Evolutionary conservation across 139 green algal genomes (phyloP), one percentile per base, ranked within the genome.

Genomic region (Asterochloris sp.): DNA sequence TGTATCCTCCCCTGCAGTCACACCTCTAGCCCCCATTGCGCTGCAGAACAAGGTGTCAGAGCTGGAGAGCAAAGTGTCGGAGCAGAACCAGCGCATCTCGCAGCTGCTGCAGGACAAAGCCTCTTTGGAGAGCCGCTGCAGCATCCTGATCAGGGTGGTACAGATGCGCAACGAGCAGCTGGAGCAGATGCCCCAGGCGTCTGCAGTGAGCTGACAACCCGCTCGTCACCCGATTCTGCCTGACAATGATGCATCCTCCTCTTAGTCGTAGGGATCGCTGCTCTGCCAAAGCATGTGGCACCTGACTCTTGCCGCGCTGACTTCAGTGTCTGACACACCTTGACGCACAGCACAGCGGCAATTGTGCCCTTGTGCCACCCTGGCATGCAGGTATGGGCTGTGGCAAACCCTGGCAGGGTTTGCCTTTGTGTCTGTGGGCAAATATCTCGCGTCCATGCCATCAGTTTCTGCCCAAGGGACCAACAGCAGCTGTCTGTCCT

Each of bases 21-120:
- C 66, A 26, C 9, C 21, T 24, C 17, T 71, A 4, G 4, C 19
- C 73, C n/a, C 15, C n/a, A 24, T 77, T 29, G 73, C 17, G 13
- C 21, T 83, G 69, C 73, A 84, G 80, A 68, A 29, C n/a, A 84
- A 86, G 76, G 82, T 89, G 61, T 81, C 73, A n/a, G 86, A 89
- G 78, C 83, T 89, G 28, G 81, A 87, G 62, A 81, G 69, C 73
- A 83, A 86, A 73, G 86, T 89, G 75, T 81, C 76, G 15, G 21
- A 78, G 26, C 81, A 86, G 60, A 77, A 76, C n/a, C 73, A 69
- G 15, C 80, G 83, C 26, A 81, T 89, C 73, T 62, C 61, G 17
- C 71, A 66, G 26, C 73, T 84, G 54, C 38, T 69, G 29, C 69
- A 71, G 24, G 79, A 84, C 63, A 82, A 82, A 23, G 61, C 62